Evolutionary conservation across 257 asterid species (phyloP).

Genomic region (Prunella vulgaris): DNA sequence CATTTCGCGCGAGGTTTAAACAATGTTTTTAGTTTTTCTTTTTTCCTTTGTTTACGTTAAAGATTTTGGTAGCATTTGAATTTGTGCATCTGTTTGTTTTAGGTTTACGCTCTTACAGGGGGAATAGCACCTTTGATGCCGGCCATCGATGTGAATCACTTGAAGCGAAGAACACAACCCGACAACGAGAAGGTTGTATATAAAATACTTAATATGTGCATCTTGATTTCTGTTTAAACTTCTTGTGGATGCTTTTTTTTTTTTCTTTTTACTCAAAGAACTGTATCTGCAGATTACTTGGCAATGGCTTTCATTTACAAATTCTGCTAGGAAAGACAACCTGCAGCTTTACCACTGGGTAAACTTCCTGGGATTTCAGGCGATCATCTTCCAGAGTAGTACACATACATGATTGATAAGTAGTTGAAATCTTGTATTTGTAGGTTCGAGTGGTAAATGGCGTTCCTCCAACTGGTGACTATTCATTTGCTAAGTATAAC

Average conservation of each 20-base stretch:
- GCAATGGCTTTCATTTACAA: conserved; percentile 97
- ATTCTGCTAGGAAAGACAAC: conserved; percentile 82
- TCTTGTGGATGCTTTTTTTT: background rate
- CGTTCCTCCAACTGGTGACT: conserved; percentile 86
- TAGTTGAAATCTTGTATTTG: conserved; percentile 20
- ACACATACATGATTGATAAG: background rate
- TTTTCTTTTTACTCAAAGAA: background rate
- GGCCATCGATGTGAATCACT: conserved; percentile 65
- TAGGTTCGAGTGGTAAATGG: conserved; percentile 97
- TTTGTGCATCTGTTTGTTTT: conserved; percentile 17
- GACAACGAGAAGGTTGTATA: conserved; percentile 82
- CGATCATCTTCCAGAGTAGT: background rate
- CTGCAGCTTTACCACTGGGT: conserved; percentile 97
- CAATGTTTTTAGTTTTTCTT: background rate
- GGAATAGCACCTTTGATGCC: conserved; percentile 93
- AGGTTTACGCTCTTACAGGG: conserved; percentile 97
- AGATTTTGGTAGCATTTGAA: background rate
- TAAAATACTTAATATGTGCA: background rate
- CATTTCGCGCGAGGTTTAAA: conserved; percentile 79
- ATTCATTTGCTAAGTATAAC: conserved; percentile 91
- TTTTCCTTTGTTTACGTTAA: background rate
- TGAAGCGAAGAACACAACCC: conserved; percentile 61
- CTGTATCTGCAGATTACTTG: conserved; percentile 72
- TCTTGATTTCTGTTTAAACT: background rate
- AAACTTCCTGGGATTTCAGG: conserved; percentile 16